phyloP scores from a whole-genome alignment of 2,329 filamentous ascomycete genomes.

The Pseudonectria foliicola region DNA sequence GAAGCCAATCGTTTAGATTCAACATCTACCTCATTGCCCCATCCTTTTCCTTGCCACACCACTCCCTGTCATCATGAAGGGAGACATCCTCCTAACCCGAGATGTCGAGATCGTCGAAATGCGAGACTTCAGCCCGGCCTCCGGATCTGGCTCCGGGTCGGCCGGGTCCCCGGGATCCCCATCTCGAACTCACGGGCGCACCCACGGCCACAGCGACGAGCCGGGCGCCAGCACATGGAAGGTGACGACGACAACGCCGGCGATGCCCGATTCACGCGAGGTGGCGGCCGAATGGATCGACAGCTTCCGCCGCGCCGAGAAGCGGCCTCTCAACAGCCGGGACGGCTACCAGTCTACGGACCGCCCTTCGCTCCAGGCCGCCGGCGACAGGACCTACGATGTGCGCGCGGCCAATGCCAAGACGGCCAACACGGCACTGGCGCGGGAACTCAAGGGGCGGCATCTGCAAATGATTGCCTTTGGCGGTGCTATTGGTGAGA shows the following conservation, averaged over 20 bases:
- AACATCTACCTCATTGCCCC: too few species aligned
- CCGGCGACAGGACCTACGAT: slow-evolving; percentile 44
- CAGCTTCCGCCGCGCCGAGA: slow-evolving; percentile 9
- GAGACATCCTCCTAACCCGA: slow-evolving; percentile 11
- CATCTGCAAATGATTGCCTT: slow-evolving; percentile 98
- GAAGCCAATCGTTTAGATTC: too few species aligned
- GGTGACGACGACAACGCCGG: slow-evolving; percentile 4
- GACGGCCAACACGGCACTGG: slow-evolving; percentile 68
- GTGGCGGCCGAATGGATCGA: slow-evolving; percentile 7
- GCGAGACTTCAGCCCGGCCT: slow-evolving; percentile 2
- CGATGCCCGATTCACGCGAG: slow-evolving; percentile 1
- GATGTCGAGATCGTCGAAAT: slow-evolving; percentile 15
- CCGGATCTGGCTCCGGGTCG: not conserved
- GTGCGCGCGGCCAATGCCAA: slow-evolving; percentile 57
- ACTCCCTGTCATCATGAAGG: slow-evolving; percentile 6
- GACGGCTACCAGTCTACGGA: slow-evolving; percentile 13
- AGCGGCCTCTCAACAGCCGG: slow-evolving; percentile 13
- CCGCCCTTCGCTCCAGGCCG: slow-evolving; percentile 5
- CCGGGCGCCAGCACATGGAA: slow-evolving; percentile 7
- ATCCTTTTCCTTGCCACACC: too few species aligned
- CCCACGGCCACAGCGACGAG: slow-evolving; percentile 3
- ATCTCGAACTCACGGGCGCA: not conserved
- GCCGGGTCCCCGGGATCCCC: too few species aligned
- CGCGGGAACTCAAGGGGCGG: slow-evolving; percentile 69
- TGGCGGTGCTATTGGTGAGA: slow-evolving; percentile 73